phyloP scores from a whole-genome alignment of 2,329 filamentous ascomycete genomes.

The Alternaria novae-zelandiae region DNA sequence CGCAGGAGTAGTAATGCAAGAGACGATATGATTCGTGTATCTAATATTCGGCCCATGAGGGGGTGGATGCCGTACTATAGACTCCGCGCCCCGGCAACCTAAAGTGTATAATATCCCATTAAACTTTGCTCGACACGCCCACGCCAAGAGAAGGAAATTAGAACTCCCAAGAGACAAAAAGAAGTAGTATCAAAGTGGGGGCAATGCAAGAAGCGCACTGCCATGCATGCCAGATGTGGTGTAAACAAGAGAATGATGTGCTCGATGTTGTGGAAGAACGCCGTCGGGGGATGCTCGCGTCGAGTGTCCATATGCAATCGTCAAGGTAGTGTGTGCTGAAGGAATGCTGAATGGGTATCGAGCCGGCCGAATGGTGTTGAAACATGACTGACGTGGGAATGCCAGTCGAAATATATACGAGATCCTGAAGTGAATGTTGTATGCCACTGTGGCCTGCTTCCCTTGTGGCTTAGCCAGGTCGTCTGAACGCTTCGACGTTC shows the following conservation, averaged over 20 bases:
- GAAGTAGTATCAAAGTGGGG: not conserved
- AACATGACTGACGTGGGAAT: slow-evolving; percentile 3
- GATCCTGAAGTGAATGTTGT: not conserved
- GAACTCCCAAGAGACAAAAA: not conserved
- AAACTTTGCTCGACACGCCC: not conserved
- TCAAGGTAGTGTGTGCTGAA: slow-evolving; percentile 12
- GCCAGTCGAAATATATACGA: slow-evolving; percentile 7
- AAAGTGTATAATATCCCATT: not conserved
- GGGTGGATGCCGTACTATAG: not conserved
- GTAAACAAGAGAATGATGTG: slow-evolving; percentile 12
- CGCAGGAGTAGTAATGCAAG: not conserved
- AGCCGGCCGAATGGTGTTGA: slow-evolving; percentile 22
- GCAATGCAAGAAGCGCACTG: slow-evolving; percentile 36
- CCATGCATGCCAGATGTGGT: slow-evolving; percentile 27
- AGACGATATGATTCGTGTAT: not conserved
- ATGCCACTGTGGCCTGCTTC: not conserved
- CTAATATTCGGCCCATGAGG: not conserved
- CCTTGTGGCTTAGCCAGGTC: slow-evolving; percentile 40
- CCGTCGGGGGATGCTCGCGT: slow-evolving; percentile 9
- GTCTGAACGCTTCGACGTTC: slow-evolving; percentile 68
- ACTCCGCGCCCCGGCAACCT: not conserved
- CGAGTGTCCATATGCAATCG: slow-evolving; percentile 25
- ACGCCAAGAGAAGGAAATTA: not conserved
- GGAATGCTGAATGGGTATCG: slow-evolving; percentile 19
- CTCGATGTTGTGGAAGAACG: slow-evolving; percentile 8